Base-by-base conservation (phyloP, 768 basidiomycete species). In the Sistotremastrum niveocremeum region DNA sequence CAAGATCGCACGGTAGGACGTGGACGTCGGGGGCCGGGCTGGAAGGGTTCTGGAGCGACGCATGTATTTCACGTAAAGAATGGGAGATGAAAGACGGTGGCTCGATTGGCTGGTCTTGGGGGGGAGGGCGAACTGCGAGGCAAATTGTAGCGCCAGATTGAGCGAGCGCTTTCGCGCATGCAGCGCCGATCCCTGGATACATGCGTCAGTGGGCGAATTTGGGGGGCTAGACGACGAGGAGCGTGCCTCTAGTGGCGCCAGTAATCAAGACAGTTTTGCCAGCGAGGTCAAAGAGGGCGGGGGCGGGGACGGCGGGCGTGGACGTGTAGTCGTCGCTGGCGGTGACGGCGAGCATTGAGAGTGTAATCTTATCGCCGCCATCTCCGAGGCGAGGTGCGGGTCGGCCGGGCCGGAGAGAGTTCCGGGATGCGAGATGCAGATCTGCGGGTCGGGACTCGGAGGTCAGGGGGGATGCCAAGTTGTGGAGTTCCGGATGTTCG, bases 191-290 rank as follows among this genome's bases (percentile, higher is more conserved):
- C 43, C 74, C 75, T 74, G 41, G 39, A 51, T 49, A 56, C 49
- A 38, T 35, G 30, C 11, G 39, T 46, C 43, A 49, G 35, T 34
- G 44, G 30, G 10, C 33, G 39, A 12, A 37, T 37, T 42, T 51
- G 42, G 36, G 42, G 31, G 6, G 32, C 29, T 9, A 37, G 30
- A 20, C 12, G 44, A 59, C 51, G 49, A 51, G 54, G 36, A 56
- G 62, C 65, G 50, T 60, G 82, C 84, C 85, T 61, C 85, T 70
- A 28, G 82, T 77, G 33, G 79, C 82, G 50, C 86, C 86, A 36
- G 87, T 89, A 56, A 90, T 73, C 62, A 89, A 77, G 34, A 73
- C 83, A 47, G 73, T 81, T 57, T 78, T 68, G 48, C 77, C 76
- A 3, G 62, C 58, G 56, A 90, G 74, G 47, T 74, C 72, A 63